Evolutionary conservation across 345 rosid genomes (phyloP).

Genomic region (Sonneratia caseolaris): DNA sequence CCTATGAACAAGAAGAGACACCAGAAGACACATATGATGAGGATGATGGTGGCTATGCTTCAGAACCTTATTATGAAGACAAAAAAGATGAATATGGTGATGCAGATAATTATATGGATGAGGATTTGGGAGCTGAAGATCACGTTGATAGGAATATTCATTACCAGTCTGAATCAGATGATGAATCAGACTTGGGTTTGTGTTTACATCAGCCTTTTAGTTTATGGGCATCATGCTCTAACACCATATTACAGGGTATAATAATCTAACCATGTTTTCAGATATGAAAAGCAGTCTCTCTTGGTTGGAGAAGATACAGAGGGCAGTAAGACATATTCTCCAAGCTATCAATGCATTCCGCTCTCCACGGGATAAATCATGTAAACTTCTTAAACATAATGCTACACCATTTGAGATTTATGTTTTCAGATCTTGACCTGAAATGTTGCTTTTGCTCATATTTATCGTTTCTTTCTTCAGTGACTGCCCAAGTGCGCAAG

Average conservation of each 20-base stretch:
- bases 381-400: slow-evolving; percentile 17
- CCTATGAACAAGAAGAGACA: slow-evolving; percentile 37
- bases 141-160: slow-evolving; percentile 39
- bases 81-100: slow-evolving; percentile 39
- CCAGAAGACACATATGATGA: slow-evolving; percentile 32
- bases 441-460: slow-evolving; percentile 5
- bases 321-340: slow-evolving; percentile 44
- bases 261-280: slow-evolving; percentile 12
- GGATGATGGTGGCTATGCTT: slow-evolving; percentile 53
- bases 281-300: slow-evolving; percentile 46
- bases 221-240: neutral
- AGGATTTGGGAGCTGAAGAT: slow-evolving; percentile 38
- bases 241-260: neutral
- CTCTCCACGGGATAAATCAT: slow-evolving; percentile 67
- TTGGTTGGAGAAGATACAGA: slow-evolving; percentile 81
- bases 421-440: neutral
- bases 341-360: slow-evolving; percentile 67
- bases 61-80: slow-evolving; percentile 58
- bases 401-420: slow-evolving; percentile 11
- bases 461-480: slow-evolving; percentile 30
- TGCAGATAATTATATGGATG: slow-evolving; percentile 39
- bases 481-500: slow-evolving; percentile 69
- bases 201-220: neutral
- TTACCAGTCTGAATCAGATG: slow-evolving; percentile 44
- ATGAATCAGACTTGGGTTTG: slow-evolving; percentile 49